A percentile compares a stretch with the other conserved stretches of the same genome.
These are phyloP conservation scores for Trypanosoma vivax DNA, from an alignment of 208 protist genomes.

Conservation along the genomic window DNA sequence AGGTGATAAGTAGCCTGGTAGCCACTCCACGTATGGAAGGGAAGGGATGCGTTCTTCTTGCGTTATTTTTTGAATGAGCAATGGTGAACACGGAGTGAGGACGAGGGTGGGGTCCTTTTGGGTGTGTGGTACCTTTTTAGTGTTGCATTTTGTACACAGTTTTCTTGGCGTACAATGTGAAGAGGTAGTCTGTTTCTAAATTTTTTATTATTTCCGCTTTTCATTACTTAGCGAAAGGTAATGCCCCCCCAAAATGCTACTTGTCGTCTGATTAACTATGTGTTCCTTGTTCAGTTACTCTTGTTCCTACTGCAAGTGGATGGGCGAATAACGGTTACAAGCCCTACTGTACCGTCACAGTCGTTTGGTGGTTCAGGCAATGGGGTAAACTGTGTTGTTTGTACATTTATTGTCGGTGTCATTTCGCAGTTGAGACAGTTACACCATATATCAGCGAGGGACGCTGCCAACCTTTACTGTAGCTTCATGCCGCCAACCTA, in stretches of 20 bases:
- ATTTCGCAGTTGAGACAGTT: constrained; percentile 19
- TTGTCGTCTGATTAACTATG: too few species aligned
- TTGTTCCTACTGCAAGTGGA: not conserved
- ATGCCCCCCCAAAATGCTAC: too few species aligned
- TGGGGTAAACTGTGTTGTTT: constrained; percentile 24
- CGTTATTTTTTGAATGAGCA: not conserved
- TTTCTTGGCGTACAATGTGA: too few species aligned
- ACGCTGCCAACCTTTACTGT: constrained; percentile 14
- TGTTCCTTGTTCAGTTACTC: too few species aligned
- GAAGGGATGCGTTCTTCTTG: not conserved
- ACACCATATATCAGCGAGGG: constrained; percentile 9
- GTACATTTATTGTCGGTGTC: constrained; percentile 18
- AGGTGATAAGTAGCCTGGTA: constrained; percentile 11
- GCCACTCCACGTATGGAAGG: not conserved
- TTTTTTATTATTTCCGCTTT: too few species aligned
- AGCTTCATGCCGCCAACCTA: constrained; percentile 4
- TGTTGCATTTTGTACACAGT: too few species aligned
- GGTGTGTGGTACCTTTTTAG: too few species aligned
- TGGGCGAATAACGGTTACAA: not conserved
- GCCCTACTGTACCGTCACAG: not conserved
- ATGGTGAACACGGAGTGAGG: too few species aligned
- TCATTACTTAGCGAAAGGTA: too few species aligned
- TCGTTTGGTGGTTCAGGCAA: not conserved
- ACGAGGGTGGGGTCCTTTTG: too few species aligned
- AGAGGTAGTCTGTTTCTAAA: too few species aligned